These are phyloP conservation scores for Gremmenia infestans DNA, from an alignment of 2,329 filamentous ascomycete species.

Conservation along the genomic window DNA sequence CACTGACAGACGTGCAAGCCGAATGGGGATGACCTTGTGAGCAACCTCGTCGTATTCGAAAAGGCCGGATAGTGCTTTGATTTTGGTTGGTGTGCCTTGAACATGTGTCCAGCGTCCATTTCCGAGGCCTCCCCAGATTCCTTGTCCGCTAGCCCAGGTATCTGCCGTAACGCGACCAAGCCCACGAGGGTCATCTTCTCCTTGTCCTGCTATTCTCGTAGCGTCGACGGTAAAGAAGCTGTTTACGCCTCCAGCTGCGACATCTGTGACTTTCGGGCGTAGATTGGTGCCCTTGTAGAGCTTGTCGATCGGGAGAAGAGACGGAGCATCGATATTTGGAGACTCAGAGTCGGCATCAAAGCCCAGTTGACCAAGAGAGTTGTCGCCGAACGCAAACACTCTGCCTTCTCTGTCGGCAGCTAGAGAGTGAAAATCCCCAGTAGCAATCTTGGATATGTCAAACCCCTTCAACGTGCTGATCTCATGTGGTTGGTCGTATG, in stretches of 20 bases:
- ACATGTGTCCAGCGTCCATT: conserved; percentile 88
- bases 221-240: conserved; percentile 86
- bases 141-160: conserved; percentile 81
- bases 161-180: conserved; percentile 63
- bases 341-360: conserved; percentile 62
- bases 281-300: conserved; percentile 66
- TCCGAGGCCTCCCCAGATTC: conserved; percentile 77
- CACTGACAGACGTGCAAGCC: conserved; percentile 65
- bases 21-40: conserved; percentile 69
- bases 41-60: conserved; percentile 79
- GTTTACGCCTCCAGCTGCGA: conserved; percentile 82
- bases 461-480: conserved; percentile 66
- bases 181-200: conserved; percentile 35
- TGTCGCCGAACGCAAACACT: conserved; percentile 87
- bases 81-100: conserved; percentile 69
- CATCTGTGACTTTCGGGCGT: conserved; percentile 62
- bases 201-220: conserved; percentile 47
- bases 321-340: conserved; percentile 62
- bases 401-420: conserved; percentile 70
- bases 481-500: conserved; percentile 80
- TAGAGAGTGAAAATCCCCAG: conserved; percentile 83
- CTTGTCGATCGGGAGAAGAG: conserved; percentile 62
- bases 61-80: conserved; percentile 77
- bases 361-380: conserved; percentile 87
- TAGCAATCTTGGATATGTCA: conserved; percentile 67